A percentile compares a stretch with the other conserved stretches of the same genome.
Conservation (phyloP, 768 basidiomycete genomes). For the Coprinellus micaceus region DNA sequence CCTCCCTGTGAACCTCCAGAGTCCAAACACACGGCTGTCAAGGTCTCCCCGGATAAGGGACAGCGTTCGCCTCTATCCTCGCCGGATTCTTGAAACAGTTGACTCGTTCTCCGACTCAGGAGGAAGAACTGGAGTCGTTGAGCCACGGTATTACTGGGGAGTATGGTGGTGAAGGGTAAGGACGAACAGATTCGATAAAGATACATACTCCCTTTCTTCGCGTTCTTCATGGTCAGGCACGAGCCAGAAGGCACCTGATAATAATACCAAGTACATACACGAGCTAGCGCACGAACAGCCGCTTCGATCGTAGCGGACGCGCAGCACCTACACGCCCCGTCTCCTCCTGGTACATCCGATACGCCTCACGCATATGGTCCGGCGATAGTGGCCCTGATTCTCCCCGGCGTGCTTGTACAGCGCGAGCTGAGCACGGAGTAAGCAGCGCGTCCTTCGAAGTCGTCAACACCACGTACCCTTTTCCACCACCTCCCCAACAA, state of each 20-base stretch:
- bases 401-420: slow-evolving; percentile 65
- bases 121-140: not conserved
- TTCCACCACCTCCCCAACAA: slow-evolving; percentile 89
- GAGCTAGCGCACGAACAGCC: slow-evolving; percentile 62
- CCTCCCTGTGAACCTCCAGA: no score
- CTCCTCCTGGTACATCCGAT: slow-evolving; percentile 76
- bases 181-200: not conserved
- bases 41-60: not conserved
- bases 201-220: no score
- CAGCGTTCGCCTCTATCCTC: not conserved
- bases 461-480: slow-evolving; percentile 48
- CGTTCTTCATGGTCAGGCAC: not conserved
- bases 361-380: slow-evolving; percentile 87
- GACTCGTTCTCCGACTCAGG: not conserved
- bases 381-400: slow-evolving; percentile 81
- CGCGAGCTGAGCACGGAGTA: slow-evolving; percentile 50
- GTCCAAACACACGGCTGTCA: no score
- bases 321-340: slow-evolving; percentile 80
- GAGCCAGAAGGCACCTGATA: not conserved
- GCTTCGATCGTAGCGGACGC: slow-evolving; percentile 63
- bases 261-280: not conserved
- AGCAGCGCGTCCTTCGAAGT: not conserved
- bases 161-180: not conserved
- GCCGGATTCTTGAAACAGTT: not conserved
- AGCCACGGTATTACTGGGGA: not conserved